Evolutionary conservation across 73 alveolate genomes (phyloP).

Genomic region (Blepharisma japonicum): DNA sequence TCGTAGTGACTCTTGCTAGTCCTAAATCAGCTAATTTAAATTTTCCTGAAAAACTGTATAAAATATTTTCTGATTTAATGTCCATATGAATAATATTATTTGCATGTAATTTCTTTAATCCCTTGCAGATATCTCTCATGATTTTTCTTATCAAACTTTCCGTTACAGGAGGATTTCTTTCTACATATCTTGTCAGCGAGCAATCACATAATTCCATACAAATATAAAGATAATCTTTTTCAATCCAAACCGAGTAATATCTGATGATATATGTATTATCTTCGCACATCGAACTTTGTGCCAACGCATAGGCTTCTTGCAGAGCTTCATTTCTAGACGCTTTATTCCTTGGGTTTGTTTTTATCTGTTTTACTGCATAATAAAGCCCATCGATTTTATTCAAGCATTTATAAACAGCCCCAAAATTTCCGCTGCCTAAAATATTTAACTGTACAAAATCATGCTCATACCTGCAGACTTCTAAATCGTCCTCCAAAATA

Average conservation of each 20-base stretch:
- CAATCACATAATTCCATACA: slow-evolving; percentile 79
- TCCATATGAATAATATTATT: slow-evolving; percentile 92
- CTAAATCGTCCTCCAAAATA: background rate
- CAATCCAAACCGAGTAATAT: slow-evolving; percentile 81
- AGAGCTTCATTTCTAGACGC: slow-evolving; percentile 41
- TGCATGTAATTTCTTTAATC: slow-evolving; percentile 85
- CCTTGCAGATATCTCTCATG: slow-evolving; percentile 64
- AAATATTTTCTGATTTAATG: slow-evolving; percentile 93
- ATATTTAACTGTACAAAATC: slow-evolving; percentile 2
- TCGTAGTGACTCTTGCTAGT: slow-evolving; percentile 55
- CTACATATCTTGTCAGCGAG: slow-evolving; percentile 31
- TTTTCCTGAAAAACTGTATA: slow-evolving; percentile 64
- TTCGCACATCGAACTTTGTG: slow-evolving; percentile 65
- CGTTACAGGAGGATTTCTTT: slow-evolving; percentile 31
- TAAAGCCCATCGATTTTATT: slow-evolving; percentile 67
- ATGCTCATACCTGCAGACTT: slow-evolving; percentile 10
- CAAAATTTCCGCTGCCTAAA: slow-evolving; percentile 79
- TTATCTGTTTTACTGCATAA: slow-evolving; percentile 71
- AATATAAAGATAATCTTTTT: slow-evolving; percentile 49
- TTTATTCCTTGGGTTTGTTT: slow-evolving; percentile 40
- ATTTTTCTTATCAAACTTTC: slow-evolving; percentile 53
- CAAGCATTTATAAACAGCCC: slow-evolving; percentile 58
- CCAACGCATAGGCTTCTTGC: slow-evolving; percentile 73
- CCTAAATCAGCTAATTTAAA: slow-evolving; percentile 96
- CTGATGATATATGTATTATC: slow-evolving; percentile 70